Conservation (phyloP, 305 asterid genomes). For the Andrographis paniculata region DNA sequence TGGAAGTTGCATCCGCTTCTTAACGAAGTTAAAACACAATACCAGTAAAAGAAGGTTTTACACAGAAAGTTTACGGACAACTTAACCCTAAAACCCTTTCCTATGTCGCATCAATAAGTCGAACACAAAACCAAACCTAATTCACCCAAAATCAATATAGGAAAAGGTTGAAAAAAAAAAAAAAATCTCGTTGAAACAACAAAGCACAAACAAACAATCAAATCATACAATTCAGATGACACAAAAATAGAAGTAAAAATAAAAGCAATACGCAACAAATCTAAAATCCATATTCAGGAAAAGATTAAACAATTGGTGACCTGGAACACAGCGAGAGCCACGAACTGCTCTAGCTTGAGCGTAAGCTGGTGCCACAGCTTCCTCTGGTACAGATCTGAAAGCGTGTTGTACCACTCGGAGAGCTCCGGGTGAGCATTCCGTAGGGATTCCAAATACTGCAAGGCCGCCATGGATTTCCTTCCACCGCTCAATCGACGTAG, state of each 20-base stretch:
- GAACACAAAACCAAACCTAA: neutral
- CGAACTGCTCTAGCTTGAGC: constrained; percentile 89
- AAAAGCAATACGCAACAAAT: constrained; percentile 7
- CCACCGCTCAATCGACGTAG: constrained; percentile 17
- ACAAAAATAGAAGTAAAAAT: neutral
- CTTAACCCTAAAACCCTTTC: constrained; percentile 26
- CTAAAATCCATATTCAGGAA: constrained; percentile 12
- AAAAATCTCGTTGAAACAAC: neutral
- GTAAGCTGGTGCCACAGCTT: constrained; percentile 98
- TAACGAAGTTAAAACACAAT: no score
- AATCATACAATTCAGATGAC: neutral
- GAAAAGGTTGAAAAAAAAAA: no score
- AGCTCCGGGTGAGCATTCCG: constrained; percentile 84
- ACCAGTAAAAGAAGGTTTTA: neutral
- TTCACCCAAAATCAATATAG: constrained; percentile 7
- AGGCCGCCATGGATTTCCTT: constrained; percentile 66
- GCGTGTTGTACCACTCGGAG: constrained; percentile 73
- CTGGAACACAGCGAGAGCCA: constrained; percentile 83
- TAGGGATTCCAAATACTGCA: constrained; percentile 64
- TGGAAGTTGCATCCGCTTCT: no score
- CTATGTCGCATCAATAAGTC: neutral
- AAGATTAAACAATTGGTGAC: constrained; percentile 22
- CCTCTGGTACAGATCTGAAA: constrained; percentile 91
- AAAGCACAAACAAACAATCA: constrained; percentile 12
- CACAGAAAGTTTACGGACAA: neutral